These are phyloP conservation scores for Kwoniella shivajii DNA, from an alignment of 1,284 basidiomycete species.

Conservation along the genomic window DNA sequence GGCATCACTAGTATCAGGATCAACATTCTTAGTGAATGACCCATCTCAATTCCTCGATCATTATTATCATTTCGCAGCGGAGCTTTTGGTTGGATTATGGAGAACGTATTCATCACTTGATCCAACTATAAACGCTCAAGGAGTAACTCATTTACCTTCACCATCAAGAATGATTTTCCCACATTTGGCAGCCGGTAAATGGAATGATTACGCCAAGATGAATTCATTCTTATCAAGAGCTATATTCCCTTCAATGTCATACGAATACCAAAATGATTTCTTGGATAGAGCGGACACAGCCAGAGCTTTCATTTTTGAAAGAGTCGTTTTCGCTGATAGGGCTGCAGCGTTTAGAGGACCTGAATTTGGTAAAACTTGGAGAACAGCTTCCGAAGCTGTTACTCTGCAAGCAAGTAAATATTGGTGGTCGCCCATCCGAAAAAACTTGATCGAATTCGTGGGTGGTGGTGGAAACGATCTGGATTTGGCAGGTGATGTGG, in stretches of 20 bases:
- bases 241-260: constrained; percentile 68
- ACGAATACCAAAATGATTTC: constrained; percentile 62
- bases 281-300: constrained; percentile 65
- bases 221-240: constrained; percentile 71
- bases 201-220: constrained; percentile 77
- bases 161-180: constrained; percentile 73
- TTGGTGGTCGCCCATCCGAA: constrained; percentile 79
- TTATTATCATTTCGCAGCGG: constrained; percentile 64
- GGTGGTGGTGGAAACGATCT: constrained; percentile 58
- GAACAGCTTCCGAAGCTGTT: constrained; percentile 73
- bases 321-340: constrained; percentile 78
- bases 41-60: constrained; percentile 73
- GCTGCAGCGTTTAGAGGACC: constrained; percentile 73
- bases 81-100: constrained; percentile 86
- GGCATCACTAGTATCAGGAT: constrained; percentile 50
- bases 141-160: constrained; percentile 66
- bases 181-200: constrained; percentile 69
- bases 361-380: constrained; percentile 68
- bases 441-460: constrained; percentile 70
- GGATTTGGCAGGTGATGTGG: constrained; percentile 16
- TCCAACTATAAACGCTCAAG: constrained; percentile 64
- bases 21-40: constrained; percentile 67
- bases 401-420: constrained; percentile 69
- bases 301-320: constrained; percentile 74
- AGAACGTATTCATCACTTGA: constrained; percentile 80